These are phyloP conservation scores for Apodospora peruviana DNA, from an alignment of 495 filamentous ascomycete genomes.

Conservation along the genomic window DNA sequence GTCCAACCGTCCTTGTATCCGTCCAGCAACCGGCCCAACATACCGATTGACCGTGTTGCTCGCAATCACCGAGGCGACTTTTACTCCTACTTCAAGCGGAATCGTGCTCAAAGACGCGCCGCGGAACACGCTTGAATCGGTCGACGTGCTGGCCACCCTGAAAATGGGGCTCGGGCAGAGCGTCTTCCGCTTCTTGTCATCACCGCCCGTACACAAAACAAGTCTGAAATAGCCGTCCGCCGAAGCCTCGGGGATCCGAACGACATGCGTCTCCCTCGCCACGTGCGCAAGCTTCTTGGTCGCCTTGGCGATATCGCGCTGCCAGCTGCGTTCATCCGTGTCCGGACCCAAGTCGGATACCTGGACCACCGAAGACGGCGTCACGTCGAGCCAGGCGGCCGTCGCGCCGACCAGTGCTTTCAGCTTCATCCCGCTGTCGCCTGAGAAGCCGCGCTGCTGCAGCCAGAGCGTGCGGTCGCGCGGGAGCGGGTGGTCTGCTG, in stretches of 20 bases:
- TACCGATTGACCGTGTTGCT: slow-evolving; percentile 41
- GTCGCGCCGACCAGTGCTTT: slow-evolving; percentile 53
- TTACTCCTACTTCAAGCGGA: slow-evolving; percentile 58
- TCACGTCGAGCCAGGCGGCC: slow-evolving; percentile 59
- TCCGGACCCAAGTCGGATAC: slow-evolving; percentile 38
- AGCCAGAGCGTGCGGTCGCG: slow-evolving; percentile 57
- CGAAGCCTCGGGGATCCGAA: slow-evolving; percentile 56
- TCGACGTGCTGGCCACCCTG: slow-evolving; percentile 55
- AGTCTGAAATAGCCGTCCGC: slow-evolving; percentile 64
- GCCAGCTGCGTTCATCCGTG: slow-evolving; percentile 61
- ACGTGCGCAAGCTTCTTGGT: slow-evolving; percentile 47
- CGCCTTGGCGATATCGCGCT: slow-evolving; percentile 59
- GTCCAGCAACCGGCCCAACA: slow-evolving; percentile 40
- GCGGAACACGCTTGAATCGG: slow-evolving; percentile 51
- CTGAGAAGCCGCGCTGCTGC: slow-evolving; percentile 61
- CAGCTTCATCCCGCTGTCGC: slow-evolving; percentile 61
- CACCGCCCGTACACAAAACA: slow-evolving; percentile 50
- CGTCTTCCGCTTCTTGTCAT: slow-evolving; percentile 38
- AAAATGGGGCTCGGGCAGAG: slow-evolving; percentile 62
- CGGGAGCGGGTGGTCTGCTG: slow-evolving; percentile 48
- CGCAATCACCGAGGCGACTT: slow-evolving; percentile 50
- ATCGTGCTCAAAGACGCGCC: slow-evolving; percentile 60
- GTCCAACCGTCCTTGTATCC: slow-evolving; percentile 33
- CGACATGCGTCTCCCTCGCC: slow-evolving; percentile 54
- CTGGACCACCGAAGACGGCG: slow-evolving; percentile 44